A percentile compares a stretch with the other conserved stretches of the same genome.
These are phyloP conservation scores for Fusarium citri DNA, from an alignment of 2,329 filamentous ascomycete species.

Conservation along the genomic window DNA sequence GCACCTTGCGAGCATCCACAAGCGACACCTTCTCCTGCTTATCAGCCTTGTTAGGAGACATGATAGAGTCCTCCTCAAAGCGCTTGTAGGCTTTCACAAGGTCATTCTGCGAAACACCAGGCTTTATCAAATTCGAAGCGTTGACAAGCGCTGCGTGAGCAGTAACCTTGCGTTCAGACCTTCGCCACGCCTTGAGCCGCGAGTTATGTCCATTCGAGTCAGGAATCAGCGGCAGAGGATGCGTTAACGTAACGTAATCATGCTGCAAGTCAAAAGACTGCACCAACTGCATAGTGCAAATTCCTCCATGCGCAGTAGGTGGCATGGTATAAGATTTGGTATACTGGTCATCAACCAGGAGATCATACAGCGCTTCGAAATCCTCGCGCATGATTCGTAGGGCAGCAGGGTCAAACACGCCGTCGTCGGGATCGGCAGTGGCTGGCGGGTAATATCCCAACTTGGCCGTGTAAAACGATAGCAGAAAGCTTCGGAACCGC, in stretches of 20 bases:
- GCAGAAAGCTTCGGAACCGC: conserved; percentile 76
- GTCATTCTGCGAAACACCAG: conserved; percentile 57
- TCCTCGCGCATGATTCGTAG: conserved; percentile 74
- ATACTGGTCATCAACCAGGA: conserved; percentile 73
- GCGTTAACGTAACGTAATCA: conserved; percentile 67
- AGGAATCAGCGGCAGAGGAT: conserved; percentile 77
- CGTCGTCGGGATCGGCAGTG: conserved; percentile 50
- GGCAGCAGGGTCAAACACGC: conserved; percentile 67
- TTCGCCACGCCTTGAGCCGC: conserved; percentile 58
- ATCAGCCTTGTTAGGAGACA: conserved; percentile 63
- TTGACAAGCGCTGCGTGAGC: conserved; percentile 65
- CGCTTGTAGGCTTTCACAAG: conserved; percentile 76
- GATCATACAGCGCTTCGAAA: conserved; percentile 77
- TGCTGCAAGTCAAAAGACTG: conserved; percentile 73
- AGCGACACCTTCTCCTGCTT: conserved; percentile 65
- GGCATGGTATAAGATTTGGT: conserved; percentile 63
- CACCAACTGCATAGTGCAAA: conserved; percentile 77
- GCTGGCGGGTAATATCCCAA: conserved; percentile 79
- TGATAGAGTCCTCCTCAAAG: conserved; percentile 73
- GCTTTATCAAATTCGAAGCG: conserved; percentile 60
- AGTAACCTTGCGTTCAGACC: conserved; percentile 61
- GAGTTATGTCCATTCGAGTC: conserved; percentile 49
- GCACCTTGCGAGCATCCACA: conserved; percentile 78
- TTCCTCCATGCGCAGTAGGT: conserved; percentile 70
- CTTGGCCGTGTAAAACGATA: conserved; percentile 73